Conservation (phyloP, 768 basidiomycete genomes). For the Fomitopsis pulvina region DNA sequence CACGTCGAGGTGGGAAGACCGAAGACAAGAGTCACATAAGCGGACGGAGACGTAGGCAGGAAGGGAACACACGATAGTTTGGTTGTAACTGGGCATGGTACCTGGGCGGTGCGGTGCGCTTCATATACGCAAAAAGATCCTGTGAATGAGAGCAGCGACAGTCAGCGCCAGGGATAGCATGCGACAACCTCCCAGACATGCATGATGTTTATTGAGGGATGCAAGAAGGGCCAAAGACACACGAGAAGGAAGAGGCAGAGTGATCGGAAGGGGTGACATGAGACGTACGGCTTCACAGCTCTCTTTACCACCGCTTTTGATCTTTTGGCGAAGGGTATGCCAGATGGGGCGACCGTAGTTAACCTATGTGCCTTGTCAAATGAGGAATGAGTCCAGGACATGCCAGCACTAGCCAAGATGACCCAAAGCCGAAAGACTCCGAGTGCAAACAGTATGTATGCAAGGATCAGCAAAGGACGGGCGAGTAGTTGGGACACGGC, state of each 20-base stretch:
- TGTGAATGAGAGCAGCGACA: no score
- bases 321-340: background rate
- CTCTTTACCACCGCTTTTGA: background rate
- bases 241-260: background rate
- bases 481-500: slow-evolving; percentile 7
- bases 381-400: background rate
- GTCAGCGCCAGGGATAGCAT: no score
- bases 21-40: background rate
- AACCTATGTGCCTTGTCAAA: background rate
- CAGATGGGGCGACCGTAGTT: background rate
- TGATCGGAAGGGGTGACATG: background rate
- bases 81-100: slow-evolving; percentile 25
- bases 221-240: no score
- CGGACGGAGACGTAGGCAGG: background rate
- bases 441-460: slow-evolving; percentile 6
- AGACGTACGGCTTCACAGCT: slow-evolving; percentile 3
- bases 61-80: slow-evolving; percentile 18
- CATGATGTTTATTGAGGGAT: no score
- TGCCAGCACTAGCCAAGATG: background rate
- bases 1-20: background rate
- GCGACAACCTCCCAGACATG: no score
- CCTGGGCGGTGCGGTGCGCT: slow-evolving; percentile 19
- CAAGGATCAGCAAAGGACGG: slow-evolving; percentile 15
- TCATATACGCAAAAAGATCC: slow-evolving; percentile 12
- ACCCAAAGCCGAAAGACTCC: slow-evolving; percentile 3